Base-by-base conservation (phyloP, 2,329 filamentous ascomycete species). In the Ilyonectria mors-panacis region DNA sequence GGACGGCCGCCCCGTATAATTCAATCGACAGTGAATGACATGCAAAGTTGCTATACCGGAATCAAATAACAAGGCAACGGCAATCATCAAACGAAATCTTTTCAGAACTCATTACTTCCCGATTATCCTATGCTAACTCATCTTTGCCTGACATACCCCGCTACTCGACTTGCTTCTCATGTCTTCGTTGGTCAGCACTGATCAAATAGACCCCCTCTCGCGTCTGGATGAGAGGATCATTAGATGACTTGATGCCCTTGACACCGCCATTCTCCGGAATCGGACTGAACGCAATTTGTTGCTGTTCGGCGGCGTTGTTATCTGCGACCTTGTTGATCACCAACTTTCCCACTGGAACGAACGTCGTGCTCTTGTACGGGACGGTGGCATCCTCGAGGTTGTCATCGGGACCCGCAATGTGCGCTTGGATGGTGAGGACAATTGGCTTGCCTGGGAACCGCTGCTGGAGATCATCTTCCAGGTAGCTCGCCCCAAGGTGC, bases 251-350 rank as follows among this genome's bases (percentile, higher is more conserved):
- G 3, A 70, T 65, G 1, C 64, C 56, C 26, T 68, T n/a, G 17
- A 70, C 47, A 0, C 68, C 59, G 0, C 68, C 59, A 15, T 65
- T 61, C 59, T 70, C 56, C 0, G 56, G 68, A 12, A 59, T 65
- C 1, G 68, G 59, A 2, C 28, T 42, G 5, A 68, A 70, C 0
- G 56, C 56, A 1, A 70, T 70, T 1, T 68, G 42, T 6, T 70
- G 59, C 4, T 70, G 64, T 4, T 30, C 17, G 1, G 26, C 53
- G 9, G 37, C 35, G 7, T 70, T 62, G 3, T 68, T 42, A 10
- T 61, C 68, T 0, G 68, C 65, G 1, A 65, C 56, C 47, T 65
- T 70, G 19, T 70, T 68, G 15, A 68, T 70, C 47, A 65, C 68
- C 5, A 70, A 0, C 1, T 33, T 65, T 0, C 68, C 68, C 2